Base-by-base conservation (phyloP, 2,329 filamentous ascomycete species). In the Aspergillus phoenicis region DNA sequence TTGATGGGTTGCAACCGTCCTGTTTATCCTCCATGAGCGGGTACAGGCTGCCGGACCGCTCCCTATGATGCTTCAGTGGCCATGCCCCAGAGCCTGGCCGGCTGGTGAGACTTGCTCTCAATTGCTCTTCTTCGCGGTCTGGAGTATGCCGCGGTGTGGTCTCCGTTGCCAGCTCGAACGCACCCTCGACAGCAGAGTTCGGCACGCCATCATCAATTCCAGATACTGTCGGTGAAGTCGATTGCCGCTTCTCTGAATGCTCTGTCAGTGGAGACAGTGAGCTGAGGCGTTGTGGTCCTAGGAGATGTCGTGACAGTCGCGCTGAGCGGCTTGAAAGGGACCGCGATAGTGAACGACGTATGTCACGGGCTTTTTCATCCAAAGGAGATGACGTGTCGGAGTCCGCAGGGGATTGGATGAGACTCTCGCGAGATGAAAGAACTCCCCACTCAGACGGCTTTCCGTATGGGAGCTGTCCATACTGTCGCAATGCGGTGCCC, bases 111-210 rank as follows among this genome's bases (percentile, higher is more conserved):
- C 68, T 63, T 11, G 66, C 67, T 2, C 63, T 66, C 22, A 59
- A 56, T 24, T 62, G 62, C 11, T 70, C 67, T 5, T 70, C 63
- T 28, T 71, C 70, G 22, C 67, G 68, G 45, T 77, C 76, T 17
- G 75, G 74, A 2, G 74, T 77, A 17, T 73, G 71, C 20, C 72
- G 68, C 2, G 77, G 73, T 2, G 75, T 77, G n/a, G 67, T 72
- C 53, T 78, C 75, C 20, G 76, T 66, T 43, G 70, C 74, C 43
- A 75, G 65, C 57, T 73, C 73, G 13, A 76, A 63, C 11, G 70
- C 64, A 0, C 75, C 75, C 53, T 76, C 73, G 2, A 77, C 68
- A 5, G 75, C 73, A 1, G 75, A 77, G 10, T 72, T 64, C 15
- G 69, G 66, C 13, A 75, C 63, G 17, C 73, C 68, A 5, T 76